A percentile compares a stretch with the other conserved stretches of the same genome.
Conservation (phyloP, 768 basidiomycete genomes). For the Leucocoprinus sp. region DNA sequence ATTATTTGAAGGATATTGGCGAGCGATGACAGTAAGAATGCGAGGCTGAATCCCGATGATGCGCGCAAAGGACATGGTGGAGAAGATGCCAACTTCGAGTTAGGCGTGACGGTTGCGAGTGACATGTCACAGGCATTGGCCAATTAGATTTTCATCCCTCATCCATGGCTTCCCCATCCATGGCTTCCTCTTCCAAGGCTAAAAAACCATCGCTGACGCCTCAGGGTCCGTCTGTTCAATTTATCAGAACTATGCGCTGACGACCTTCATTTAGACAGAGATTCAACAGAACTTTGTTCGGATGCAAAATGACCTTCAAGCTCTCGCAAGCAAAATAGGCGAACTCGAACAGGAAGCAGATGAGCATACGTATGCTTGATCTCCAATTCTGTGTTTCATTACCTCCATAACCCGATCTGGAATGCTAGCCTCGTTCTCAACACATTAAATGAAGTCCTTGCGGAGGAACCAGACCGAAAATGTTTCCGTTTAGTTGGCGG, state of each 20-base stretch:
- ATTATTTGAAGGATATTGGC: conserved; percentile 26
- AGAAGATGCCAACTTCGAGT: conserved; percentile 34
- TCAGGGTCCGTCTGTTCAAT: conserved; percentile 49
- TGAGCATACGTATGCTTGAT: conserved; percentile 71
- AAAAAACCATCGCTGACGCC: conserved; percentile 53
- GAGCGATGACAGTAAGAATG: conserved; percentile 25
- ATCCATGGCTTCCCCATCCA: conserved; percentile 15
- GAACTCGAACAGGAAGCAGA: conserved; percentile 95
- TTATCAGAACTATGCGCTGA: conserved; percentile 19
- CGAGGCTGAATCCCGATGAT: conserved; percentile 46
- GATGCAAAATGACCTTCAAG: conserved; percentile 82
- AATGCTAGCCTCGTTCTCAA: conserved; percentile 72
- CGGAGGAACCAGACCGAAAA: conserved; percentile 82
- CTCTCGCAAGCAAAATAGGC: conserved; percentile 89
- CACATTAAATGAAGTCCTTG: conserved; percentile 76
- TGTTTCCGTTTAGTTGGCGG: conserved; percentile 97
- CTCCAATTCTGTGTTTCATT: neutral
- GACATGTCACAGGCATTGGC: conserved; percentile 15
- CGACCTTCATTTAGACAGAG: conserved; percentile 54
- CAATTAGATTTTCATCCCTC: conserved; percentile 29
- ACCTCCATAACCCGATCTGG: conserved; percentile 4
- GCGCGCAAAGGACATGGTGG: conserved; percentile 50
- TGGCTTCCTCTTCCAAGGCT: conserved; percentile 43
- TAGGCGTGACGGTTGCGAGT: too few relatives aligned
- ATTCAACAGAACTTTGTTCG: conserved; percentile 76